Percentiles rank a stretch among this genome's conserved stretches.
These are phyloP conservation scores for Canavalia ensiformis DNA, from an alignment of 306 rosid species.

Conservation along the genomic window DNA sequence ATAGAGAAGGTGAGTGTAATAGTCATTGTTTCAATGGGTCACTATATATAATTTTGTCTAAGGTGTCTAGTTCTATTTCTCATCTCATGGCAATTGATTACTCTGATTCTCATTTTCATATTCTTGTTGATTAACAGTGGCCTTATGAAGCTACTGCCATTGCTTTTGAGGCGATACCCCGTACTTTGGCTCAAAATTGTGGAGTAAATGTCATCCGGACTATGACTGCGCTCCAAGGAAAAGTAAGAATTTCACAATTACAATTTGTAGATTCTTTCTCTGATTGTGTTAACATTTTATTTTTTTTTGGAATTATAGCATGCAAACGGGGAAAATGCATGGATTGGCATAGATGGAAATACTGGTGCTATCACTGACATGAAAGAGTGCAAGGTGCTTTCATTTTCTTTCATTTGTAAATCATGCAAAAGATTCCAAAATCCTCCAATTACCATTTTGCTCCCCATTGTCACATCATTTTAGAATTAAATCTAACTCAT, in stretches of 20 bases:
- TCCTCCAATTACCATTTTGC: background rate
- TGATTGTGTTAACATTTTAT: background rate
- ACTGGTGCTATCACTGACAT: slow-evolving; percentile 71
- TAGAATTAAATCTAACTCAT: background rate
- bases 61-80: background rate
- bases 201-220: slow-evolving; percentile 80
- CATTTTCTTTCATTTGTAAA: background rate
- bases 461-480: background rate
- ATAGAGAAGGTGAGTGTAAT: slow-evolving; percentile 66
- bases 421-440: background rate
- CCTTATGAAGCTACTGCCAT: slow-evolving; percentile 86
- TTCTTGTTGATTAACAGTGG: slow-evolving; percentile 58
- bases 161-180: slow-evolving; percentile 85
- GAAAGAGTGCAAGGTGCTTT: slow-evolving; percentile 73
- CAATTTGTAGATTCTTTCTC: background rate
- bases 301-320: slow-evolving; percentile 56
- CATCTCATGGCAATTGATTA: background rate
- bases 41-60: background rate
- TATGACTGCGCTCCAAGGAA: slow-evolving; percentile 80
- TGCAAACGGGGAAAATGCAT: slow-evolving; percentile 76
- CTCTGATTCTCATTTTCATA: slow-evolving; percentile 1
- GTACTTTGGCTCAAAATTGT: slow-evolving; percentile 84
- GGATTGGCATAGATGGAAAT: slow-evolving; percentile 84
- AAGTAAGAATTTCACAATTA: slow-evolving; percentile 51
- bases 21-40: background rate